These are phyloP conservation scores for Teunomyces kruisii DNA, from an alignment of 805 yeast species.

Conservation along the genomic window DNA sequence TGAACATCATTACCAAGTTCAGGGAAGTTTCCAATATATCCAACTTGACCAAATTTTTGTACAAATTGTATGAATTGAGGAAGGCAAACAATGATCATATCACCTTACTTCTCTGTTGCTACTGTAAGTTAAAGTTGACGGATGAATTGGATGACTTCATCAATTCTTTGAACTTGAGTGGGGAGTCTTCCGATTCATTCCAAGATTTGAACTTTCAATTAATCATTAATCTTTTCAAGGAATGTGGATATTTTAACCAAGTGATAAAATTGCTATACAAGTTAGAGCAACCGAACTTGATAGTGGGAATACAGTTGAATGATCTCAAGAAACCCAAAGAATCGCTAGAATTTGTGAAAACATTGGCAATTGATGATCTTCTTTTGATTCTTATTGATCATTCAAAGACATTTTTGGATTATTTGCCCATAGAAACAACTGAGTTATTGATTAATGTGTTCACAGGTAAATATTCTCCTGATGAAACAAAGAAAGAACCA, in stretches of 20 bases:
- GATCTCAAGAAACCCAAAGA: slow-evolving; percentile 61
- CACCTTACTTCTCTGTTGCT: slow-evolving; percentile 73
- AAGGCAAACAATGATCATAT: slow-evolving; percentile 76
- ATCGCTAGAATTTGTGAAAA: slow-evolving; percentile 64
- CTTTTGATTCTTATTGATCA: slow-evolving; percentile 66
- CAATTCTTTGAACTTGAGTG: slow-evolving; percentile 31
- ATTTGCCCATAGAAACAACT: slow-evolving; percentile 78
- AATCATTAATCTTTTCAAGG: slow-evolving; percentile 68
- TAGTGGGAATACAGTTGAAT: slow-evolving; percentile 71
- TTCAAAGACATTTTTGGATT: slow-evolving; percentile 63
- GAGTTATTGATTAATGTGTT: slow-evolving; percentile 80
- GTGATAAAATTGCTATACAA: slow-evolving; percentile 71
- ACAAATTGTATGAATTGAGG: slow-evolving; percentile 53
- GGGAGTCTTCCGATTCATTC: slow-evolving; percentile 13
- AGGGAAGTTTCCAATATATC: slow-evolving; percentile 73
- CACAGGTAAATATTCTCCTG: slow-evolving; percentile 75
- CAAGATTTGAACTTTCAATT: slow-evolving; percentile 63
- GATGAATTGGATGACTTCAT: slow-evolving; percentile 60
- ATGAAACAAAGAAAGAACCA: slow-evolving; percentile 10
- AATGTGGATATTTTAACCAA: slow-evolving; percentile 62
- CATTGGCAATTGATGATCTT: slow-evolving; percentile 74
- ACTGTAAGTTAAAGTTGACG: slow-evolving; percentile 69
- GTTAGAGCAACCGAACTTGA: slow-evolving; percentile 69
- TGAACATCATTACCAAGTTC: slow-evolving; percentile 76
- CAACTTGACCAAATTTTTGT: slow-evolving; percentile 62